Evolutionary conservation across 495 filamentous ascomycete species (phyloP), one percentile per base, ranked within the genome.

Genomic region (Usnea hakonensis): DNA sequence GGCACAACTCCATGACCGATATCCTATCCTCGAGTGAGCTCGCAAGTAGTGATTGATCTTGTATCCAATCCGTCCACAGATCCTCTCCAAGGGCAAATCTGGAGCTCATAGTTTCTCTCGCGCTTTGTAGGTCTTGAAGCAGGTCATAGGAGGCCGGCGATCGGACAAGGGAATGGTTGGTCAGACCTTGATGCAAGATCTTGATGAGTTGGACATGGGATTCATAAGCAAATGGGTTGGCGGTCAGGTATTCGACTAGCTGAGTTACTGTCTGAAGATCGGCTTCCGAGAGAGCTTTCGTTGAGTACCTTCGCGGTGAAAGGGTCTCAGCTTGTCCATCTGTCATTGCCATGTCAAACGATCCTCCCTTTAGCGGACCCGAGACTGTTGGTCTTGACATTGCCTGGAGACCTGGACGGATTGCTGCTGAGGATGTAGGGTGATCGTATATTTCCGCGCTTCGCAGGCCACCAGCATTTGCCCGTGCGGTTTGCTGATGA

Each of bases 1-100:
- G 81, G 72, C 86, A 96, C 26, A 91, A 77, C 72, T 96, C 91
- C 72, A 96, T 83, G n/a, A 96, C 85, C 57, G 80, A 80, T 62
- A 90, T 79, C 59, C 87, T 79, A 65, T 88, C 86, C 41, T 85
- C 79, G n/a, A 79, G 74, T 19, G 80, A 78, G 53, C 76, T 75
- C 30, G 86, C 87, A 62, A 87, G 68, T 71, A 84, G 74, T 64
- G 77, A 78, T 66, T 87, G 84, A 64, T 87, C 85, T 61, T 83
- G 73, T 50, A 88, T 81, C 81, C 84, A 85, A 54, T 86, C 82
- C 0, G 78, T 72, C 83, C 83, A 88, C 41, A 86, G 71, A 53
- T 83, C 77, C 69, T 87, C 85, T 17, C 85, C 85, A 71, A 89
- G 76, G 2, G 85, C 79, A 70, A 88, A 89, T 19, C 81, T 78